A percentile compares a stretch with the other conserved stretches of the same genome.
phyloP scores from a whole-genome alignment of 371 early-diverging fungal genomes.

The Syncephalastrum sp. region DNA sequence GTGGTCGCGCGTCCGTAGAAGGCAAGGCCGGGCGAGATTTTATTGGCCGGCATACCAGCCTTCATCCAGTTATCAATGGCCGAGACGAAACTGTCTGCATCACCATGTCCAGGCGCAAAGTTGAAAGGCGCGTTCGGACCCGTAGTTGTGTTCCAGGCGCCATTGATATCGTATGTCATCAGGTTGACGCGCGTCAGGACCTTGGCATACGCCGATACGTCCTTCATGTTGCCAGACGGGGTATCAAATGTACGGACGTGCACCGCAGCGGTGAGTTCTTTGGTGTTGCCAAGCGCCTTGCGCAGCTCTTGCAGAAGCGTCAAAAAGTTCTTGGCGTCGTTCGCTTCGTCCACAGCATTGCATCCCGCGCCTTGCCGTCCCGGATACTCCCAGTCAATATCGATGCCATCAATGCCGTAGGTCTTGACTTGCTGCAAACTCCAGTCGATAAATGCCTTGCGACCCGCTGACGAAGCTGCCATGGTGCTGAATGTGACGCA shows the following conservation, averaged over 20 bases:
- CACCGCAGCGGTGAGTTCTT: constrained; percentile 71
- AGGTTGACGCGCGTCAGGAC: constrained; percentile 67
- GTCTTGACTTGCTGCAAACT: constrained; percentile 44
- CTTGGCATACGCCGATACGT: constrained; percentile 60
- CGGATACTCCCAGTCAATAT: constrained; percentile 65
- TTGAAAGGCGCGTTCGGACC: constrained; percentile 69
- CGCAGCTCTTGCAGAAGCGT: constrained; percentile 65
- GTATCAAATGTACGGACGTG: constrained; percentile 64
- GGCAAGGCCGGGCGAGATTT: constrained; percentile 62
- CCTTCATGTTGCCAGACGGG: constrained; percentile 49
- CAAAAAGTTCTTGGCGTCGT: constrained; percentile 53
- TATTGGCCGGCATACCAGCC: constrained; percentile 60
- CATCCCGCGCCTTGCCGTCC: constrained; percentile 55
- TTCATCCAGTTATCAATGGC: constrained; percentile 55
- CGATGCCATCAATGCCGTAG: constrained; percentile 59
- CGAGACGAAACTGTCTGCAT: constrained; percentile 45
- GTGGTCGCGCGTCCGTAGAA: constrained; percentile 61
- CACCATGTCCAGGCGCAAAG: constrained; percentile 40
- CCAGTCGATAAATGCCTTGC: constrained; percentile 54
- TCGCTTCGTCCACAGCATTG: constrained; percentile 36
- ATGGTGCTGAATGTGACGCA: constrained; percentile 44
- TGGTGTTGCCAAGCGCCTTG: constrained; percentile 47
- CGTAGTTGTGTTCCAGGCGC: constrained; percentile 62
- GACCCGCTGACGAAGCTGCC: constrained; percentile 36
- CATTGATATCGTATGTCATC: constrained; percentile 59